Evolutionary conservation across 805 yeast genomes (phyloP).

Genomic region (Metschnikowia koreensis): DNA sequence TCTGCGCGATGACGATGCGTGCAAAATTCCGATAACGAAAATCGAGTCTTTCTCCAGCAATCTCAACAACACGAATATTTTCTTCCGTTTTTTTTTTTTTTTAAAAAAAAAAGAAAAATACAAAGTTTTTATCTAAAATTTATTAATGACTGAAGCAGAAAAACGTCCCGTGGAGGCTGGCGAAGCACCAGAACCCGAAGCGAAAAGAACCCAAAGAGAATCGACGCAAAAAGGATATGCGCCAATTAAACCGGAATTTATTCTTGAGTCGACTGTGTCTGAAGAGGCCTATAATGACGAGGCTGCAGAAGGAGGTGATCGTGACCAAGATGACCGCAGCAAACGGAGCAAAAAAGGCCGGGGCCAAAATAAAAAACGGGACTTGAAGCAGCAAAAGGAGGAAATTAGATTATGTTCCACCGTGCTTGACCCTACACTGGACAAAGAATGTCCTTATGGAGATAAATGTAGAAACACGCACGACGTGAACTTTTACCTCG

Average conservation of each 20-base stretch:
- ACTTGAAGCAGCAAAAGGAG: constrained; percentile 66
- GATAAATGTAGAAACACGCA: constrained; percentile 76
- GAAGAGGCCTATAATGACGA: constrained; percentile 44
- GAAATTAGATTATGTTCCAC: constrained; percentile 63
- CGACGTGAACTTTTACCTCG: constrained; percentile 63
- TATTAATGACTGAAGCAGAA: constrained; percentile 14
- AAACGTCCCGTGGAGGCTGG: constrained; percentile 20
- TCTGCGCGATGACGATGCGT: not conserved
- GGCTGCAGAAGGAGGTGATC: constrained; percentile 46
- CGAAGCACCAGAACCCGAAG: constrained; percentile 14
- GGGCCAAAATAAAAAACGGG: constrained; percentile 85
- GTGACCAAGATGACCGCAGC: constrained; percentile 23
- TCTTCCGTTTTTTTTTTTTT: too few species aligned
- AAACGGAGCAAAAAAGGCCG: constrained; percentile 49
- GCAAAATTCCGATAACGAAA: not conserved
- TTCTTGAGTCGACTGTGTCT: constrained; percentile 42
- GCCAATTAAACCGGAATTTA: constrained; percentile 68
- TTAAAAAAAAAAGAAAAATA: not conserved
- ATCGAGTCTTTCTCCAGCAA: not conserved
- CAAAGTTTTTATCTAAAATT: too few species aligned
- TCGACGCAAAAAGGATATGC: constrained; percentile 60
- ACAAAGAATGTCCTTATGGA: constrained; percentile 58
- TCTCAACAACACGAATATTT: not conserved
- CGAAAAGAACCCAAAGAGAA: constrained; percentile 20
- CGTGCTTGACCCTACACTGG: constrained; percentile 52